These are phyloP conservation scores for Chrysanthemum lavandulifolium DNA, from an alignment of 129 eudicot species.

Conservation along the genomic window DNA sequence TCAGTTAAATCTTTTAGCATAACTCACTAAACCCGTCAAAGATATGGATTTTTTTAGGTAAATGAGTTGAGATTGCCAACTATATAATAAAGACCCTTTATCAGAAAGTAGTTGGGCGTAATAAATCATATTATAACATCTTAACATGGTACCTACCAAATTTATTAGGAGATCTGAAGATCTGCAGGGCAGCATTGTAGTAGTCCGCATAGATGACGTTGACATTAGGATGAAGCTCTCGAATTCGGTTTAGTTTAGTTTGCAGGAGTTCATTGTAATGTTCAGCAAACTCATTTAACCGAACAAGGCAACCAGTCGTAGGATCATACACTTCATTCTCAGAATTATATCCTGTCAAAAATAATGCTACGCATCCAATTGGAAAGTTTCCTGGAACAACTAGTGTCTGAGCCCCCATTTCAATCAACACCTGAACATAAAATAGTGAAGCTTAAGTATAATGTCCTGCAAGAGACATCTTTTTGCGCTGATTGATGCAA, in stretches of 20 bases:
- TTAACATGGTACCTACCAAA: constrained; percentile 32
- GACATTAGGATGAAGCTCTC: constrained; percentile 34
- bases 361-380: constrained; percentile 40
- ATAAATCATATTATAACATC: neutral
- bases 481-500: neutral
- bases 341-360: constrained; percentile 21
- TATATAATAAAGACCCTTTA: neutral
- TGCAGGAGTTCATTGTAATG: constrained; percentile 33
- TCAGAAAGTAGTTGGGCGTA: neutral
- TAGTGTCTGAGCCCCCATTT: constrained; percentile 42
- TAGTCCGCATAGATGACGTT: constrained; percentile 44
- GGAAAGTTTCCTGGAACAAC: constrained; percentile 56
- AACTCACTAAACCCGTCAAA: too few relatives aligned
- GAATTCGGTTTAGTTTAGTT: constrained; percentile 20
- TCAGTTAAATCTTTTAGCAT: neutral
- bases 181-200: constrained; percentile 39
- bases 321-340: constrained; percentile 39
- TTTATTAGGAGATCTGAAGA: constrained; percentile 30
- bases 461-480: too few relatives aligned
- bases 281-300: constrained; percentile 31
- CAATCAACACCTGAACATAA: constrained; percentile 34
- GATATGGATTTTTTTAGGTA: neutral
- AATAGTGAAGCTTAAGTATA: neutral
- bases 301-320: constrained; percentile 34
- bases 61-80: neutral